A percentile compares a stretch with the other conserved stretches of the same genome.
Evolutionary conservation across 2,329 filamentous ascomycete species (phyloP).

Genomic region (Diaporthe ampelina): DNA sequence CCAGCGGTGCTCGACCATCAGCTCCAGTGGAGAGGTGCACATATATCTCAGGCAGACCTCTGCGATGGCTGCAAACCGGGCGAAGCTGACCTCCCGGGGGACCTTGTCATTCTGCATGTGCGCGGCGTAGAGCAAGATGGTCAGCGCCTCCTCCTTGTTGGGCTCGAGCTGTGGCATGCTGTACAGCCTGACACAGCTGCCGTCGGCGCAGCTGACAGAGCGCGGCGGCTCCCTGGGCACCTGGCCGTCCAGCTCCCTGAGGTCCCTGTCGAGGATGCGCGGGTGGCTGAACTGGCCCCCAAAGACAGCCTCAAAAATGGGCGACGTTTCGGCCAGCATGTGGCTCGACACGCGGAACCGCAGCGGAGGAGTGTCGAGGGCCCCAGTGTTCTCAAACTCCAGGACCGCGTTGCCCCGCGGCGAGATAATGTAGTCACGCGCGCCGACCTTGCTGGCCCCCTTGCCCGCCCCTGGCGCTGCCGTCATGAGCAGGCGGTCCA

Average conservation of each 20-base stretch:
- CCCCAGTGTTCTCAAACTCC: slow-evolving; percentile 62
- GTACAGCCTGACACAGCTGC: slow-evolving; percentile 61
- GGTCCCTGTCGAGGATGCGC: slow-evolving; percentile 41
- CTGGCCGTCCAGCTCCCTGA: slow-evolving; percentile 53
- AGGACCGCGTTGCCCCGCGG: slow-evolving; percentile 63
- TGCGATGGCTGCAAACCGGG: slow-evolving; percentile 65
- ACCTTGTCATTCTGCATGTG: slow-evolving; percentile 63
- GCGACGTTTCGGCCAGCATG: slow-evolving; percentile 64
- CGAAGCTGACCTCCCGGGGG: slow-evolving; percentile 61
- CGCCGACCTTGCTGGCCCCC: slow-evolving; percentile 50
- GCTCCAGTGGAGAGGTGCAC: slow-evolving; percentile 65
- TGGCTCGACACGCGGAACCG: slow-evolving; percentile 67
- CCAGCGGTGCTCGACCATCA: slow-evolving; percentile 65
- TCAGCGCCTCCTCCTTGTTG: slow-evolving; percentile 57
- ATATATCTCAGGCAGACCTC: slow-evolving; percentile 64
- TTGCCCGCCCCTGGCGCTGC: slow-evolving; percentile 56
- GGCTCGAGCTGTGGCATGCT: slow-evolving; percentile 66
- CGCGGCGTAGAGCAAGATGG: slow-evolving; percentile 64
- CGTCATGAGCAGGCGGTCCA: slow-evolving; percentile 57
- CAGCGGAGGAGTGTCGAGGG: slow-evolving; percentile 55
- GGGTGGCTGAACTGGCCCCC: slow-evolving; percentile 37
- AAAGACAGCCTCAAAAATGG: slow-evolving; percentile 66
- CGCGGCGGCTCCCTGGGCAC: slow-evolving; percentile 52
- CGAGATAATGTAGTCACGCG: slow-evolving; percentile 60
- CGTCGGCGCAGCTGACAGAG: slow-evolving; percentile 57